Base-by-base conservation (phyloP, 2,329 filamentous ascomycete species). In the Exophiala lecanii-corni region DNA sequence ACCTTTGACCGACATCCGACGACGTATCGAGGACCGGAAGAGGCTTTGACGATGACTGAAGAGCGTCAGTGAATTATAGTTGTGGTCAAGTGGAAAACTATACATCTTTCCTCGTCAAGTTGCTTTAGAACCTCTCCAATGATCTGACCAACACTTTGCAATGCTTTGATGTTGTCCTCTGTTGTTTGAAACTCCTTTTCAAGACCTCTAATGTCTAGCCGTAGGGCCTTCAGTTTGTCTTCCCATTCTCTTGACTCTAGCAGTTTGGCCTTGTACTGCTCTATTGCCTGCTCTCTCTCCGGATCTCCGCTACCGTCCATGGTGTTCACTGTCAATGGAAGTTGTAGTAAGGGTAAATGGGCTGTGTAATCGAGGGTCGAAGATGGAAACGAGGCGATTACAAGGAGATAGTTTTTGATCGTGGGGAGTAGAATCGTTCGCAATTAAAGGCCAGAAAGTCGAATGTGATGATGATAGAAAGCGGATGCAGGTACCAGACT, bases 91-190 rank as follows among this genome's bases (percentile, higher is more conserved):
- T 9, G 33, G 10, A 9, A 25, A 31, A 20, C 72, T 86, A 66
- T 74, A 96, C 91, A 98, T 82, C 92, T 78, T 75, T 98, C 94
- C 60, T 98, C 92, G 63, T 98, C 92, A 53, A 98, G 78, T 74
- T 98, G 94, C 75, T 98, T 98, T 62, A 98, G 73, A 49, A 98
- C 94, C 71, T 98, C 92, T 59, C 92, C 92, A 67, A 98, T 97
- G 68, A 98, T 98, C 73, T 98, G 92, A 38, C 92, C 92, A 42
- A 98, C 92, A 67, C 92, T 97, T 74, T 98, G 92, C 61, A 98
- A 74, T 55, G 92, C 92, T 75, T 98, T 98, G 76, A 98, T 97
- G 72, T 97, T 97, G 56, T 98, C 94, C 66, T 98, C 92, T 41
- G 92, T 97, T 56, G 91, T 82, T 66, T 98, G 91, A 62, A 89